Base-by-base conservation (phyloP, 1,284 basidiomycete genomes). In the Ustilago tritici region DNA sequence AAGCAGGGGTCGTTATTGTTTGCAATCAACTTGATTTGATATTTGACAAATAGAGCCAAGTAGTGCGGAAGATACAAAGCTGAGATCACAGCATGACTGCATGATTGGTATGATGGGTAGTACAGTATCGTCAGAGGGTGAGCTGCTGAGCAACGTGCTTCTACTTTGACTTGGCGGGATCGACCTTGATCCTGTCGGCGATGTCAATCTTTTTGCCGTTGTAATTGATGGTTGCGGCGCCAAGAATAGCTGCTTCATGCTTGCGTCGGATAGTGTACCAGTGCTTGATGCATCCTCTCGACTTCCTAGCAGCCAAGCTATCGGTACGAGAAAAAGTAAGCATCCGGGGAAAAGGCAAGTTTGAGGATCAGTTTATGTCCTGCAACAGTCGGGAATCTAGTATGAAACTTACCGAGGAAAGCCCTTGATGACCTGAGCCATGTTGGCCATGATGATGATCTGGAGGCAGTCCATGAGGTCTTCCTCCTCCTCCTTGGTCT, bases 401-500 rank as follows among this genome's bases (percentile, higher is more conserved):
- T 15, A 7, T 7, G 17, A 0, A 17, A 57, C 67, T 35, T 49
- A 71, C 70, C 6, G 0, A 6, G 70, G 64, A 23, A 46, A 56
- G 3, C 52, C 19, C 38, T 66, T 72, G 53, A 72, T 41, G 2
- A 15, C 19, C 46, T 65, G 64, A 28, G 10, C 41, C 41, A 66
- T 32, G 32, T n/a, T n/a, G 3, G 55, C 46, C 0, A 40, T 9
- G 40, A 72, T 28, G 32, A 56, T 5, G 5, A 46, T 19, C 17
- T 50, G 28, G 0, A 72, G 6, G 34, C 36, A 52, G 12, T 72
- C 61, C 3, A 72, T 10, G 0, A 65, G 28, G 23, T 31, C 60
- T 34, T 59, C 56, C 6, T 72, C 70, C 23, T 72, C 70, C 7
- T 72, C 61, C 10, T 43, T 50, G 14, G 63, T 66, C 70, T 72